Evolutionary conservation across 495 filamentous ascomycete species (phyloP).

Genomic region (Neurospora sp.): DNA sequence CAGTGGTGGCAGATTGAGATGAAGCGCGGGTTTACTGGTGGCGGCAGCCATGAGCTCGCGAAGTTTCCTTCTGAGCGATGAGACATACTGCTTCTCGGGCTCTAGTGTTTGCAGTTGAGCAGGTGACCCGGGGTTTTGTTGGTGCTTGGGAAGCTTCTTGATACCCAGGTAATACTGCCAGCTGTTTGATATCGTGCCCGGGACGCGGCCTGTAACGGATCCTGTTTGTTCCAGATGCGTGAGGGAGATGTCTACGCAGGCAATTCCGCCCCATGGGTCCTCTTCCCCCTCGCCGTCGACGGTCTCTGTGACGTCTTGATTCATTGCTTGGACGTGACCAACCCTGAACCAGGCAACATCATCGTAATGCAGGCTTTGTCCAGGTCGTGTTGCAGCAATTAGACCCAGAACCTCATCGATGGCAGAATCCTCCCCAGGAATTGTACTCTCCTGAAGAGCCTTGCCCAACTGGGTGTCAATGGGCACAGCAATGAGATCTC

Average conservation of each 20-base stretch:
- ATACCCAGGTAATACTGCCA: slow-evolving; percentile 84
- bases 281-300: slow-evolving; percentile 41
- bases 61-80: slow-evolving; percentile 62
- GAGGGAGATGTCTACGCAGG: slow-evolving; percentile 67
- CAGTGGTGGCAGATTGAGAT: slow-evolving; percentile 76
- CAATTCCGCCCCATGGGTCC: slow-evolving; percentile 72
- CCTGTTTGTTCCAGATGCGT: slow-evolving; percentile 86
- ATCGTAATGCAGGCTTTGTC: slow-evolving; percentile 29
- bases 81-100: slow-evolving; percentile 39
- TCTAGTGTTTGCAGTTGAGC: slow-evolving; percentile 31
- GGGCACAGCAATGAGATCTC: slow-evolving; percentile 77
- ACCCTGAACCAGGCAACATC: slow-evolving; percentile 87
- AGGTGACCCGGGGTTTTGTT: slow-evolving; percentile 21
- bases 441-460: slow-evolving; percentile 54
- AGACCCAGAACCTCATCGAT: slow-evolving; percentile 53
- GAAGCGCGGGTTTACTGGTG: slow-evolving; percentile 76
- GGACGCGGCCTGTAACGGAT: slow-evolving; percentile 66
- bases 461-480: slow-evolving; percentile 74
- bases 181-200: slow-evolving; percentile 57
- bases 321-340: slow-evolving; percentile 53
- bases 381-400: slow-evolving; percentile 24
- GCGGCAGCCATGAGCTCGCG: slow-evolving; percentile 81
- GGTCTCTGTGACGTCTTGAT: slow-evolving; percentile 36
- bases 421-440: slow-evolving; percentile 46
- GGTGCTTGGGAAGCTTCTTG: slow-evolving; percentile 39